Percentiles rank a stretch among this genome's conserved stretches.
These are phyloP conservation scores for Metschnikowia gelsemii DNA, from an alignment of 805 yeast genomes.

Conservation along the genomic window DNA sequence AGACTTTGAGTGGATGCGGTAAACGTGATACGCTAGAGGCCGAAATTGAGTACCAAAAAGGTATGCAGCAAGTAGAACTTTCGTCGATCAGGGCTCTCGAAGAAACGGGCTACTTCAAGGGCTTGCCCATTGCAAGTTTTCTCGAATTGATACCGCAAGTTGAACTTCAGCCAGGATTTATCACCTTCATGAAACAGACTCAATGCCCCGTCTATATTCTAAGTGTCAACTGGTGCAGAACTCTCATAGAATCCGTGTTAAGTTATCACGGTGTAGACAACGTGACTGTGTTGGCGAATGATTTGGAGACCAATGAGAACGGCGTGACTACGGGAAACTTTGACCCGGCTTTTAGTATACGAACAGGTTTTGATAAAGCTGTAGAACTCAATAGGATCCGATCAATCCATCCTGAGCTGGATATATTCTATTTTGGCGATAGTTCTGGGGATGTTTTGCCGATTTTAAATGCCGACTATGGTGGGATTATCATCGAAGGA, in stretches of 20 bases:
- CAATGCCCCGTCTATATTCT: constrained; percentile 43
- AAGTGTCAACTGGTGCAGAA: constrained; percentile 63
- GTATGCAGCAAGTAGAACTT: constrained; percentile 46
- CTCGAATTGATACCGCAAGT: constrained; percentile 36
- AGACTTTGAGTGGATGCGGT: constrained; percentile 1
- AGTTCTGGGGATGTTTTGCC: constrained; percentile 54
- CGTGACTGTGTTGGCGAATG: constrained; percentile 48
- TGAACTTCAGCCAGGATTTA: constrained; percentile 40
- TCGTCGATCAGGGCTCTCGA: constrained; percentile 47
- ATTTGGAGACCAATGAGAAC: constrained; percentile 39
- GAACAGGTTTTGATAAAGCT: constrained; percentile 58
- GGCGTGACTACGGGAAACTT: constrained; percentile 34
- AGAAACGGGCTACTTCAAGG: constrained; percentile 40
- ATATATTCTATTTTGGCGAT: constrained; percentile 56
- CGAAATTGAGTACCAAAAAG: constrained; percentile 48
- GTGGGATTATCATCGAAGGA: constrained; percentile 44
- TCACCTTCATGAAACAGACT: constrained; percentile 27
- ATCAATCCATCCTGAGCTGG: constrained; percentile 12
- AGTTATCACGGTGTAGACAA: constrained; percentile 21
- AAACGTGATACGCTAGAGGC: constrained; percentile 28
- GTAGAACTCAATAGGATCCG: constrained; percentile 18
- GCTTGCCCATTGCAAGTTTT: constrained; percentile 34
- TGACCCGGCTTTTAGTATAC: constrained; percentile 23
- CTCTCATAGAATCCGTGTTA: constrained; percentile 42
- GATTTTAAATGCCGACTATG: constrained; percentile 46